Evolutionary conservation across 257 asterid genomes (phyloP).

Genomic region (Prunella vulgaris): DNA sequence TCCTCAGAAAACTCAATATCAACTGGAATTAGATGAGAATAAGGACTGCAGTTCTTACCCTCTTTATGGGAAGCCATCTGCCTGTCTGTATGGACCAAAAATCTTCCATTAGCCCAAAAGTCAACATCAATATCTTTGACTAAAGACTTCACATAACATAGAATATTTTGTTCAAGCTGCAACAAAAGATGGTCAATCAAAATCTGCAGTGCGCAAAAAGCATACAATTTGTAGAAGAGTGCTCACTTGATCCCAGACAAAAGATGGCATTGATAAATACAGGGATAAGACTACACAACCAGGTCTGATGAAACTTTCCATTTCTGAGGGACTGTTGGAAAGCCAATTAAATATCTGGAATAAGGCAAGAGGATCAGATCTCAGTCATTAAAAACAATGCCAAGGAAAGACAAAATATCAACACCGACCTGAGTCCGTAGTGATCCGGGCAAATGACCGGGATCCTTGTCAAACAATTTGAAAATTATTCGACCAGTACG

Average conservation of each 20-base stretch:
- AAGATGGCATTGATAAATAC: slow-evolving; percentile 70
- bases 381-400: not conserved
- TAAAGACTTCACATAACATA: slow-evolving; percentile 46
- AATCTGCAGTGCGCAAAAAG: not conserved
- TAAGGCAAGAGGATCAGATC: slow-evolving; percentile 7
- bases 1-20: not conserved
- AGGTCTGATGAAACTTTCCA: slow-evolving; percentile 95
- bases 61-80: slow-evolving; percentile 61
- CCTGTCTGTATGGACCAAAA: slow-evolving; percentile 56
- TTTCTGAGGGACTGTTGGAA: slow-evolving; percentile 79
- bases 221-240: slow-evolving; percentile 13
- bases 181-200: slow-evolving; percentile 22
- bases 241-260: slow-evolving; percentile 81
- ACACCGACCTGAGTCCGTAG: slow-evolving; percentile 61
- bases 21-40: not conserved
- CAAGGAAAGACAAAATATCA: slow-evolving; percentile 15
- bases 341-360: slow-evolving; percentile 84
- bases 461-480: slow-evolving; percentile 94
- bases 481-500: slow-evolving; percentile 81
- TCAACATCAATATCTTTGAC: slow-evolving; percentile 43
- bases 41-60: slow-evolving; percentile 33
- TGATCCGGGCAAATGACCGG: slow-evolving; percentile 80
- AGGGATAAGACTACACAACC: slow-evolving; percentile 78
- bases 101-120: slow-evolving; percentile 72
- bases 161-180: slow-evolving; percentile 73